phyloP scores from a whole-genome alignment of 2,329 filamentous ascomycete genomes.

The Penicillium sp. region DNA sequence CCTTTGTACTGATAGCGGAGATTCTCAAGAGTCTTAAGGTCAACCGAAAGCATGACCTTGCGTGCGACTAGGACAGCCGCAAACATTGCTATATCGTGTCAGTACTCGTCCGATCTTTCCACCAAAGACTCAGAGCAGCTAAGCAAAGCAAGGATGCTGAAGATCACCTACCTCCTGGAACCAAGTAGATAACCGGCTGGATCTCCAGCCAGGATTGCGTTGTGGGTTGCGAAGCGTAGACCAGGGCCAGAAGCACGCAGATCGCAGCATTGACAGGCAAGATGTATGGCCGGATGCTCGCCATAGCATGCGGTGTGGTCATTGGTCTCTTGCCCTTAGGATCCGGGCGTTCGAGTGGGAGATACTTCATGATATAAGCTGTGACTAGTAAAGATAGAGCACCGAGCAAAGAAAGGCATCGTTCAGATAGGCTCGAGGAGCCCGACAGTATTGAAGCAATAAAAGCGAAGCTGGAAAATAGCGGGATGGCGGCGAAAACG shows the following conservation, averaged over 20 bases:
- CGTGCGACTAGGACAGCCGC: constrained; percentile 25
- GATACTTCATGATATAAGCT: constrained; percentile 31
- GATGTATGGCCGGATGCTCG: constrained; percentile 15
- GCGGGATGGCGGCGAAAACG: too few relatives aligned
- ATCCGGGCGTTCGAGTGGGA: constrained; percentile 24
- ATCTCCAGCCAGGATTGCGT: constrained; percentile 14
- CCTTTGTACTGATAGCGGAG: constrained; percentile 38
- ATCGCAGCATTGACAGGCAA: constrained; percentile 23
- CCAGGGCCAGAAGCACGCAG: constrained; percentile 26
- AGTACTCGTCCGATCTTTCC: too few relatives aligned
- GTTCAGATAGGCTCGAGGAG: too few relatives aligned
- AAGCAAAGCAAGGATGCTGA: too few relatives aligned
- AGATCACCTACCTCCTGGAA: constrained; percentile 32
- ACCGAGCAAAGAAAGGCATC: constrained; percentile 29
- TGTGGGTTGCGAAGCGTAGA: constrained; percentile 21
- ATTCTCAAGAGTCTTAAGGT: constrained; percentile 31
- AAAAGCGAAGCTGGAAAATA: too few relatives aligned
- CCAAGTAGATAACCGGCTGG: constrained; percentile 26
- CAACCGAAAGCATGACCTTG: constrained; percentile 33
- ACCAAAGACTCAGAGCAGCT: too few relatives aligned
- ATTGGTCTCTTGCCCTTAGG: constrained; percentile 26
- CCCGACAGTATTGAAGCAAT: too few relatives aligned
- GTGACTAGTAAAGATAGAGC: constrained; percentile 20
- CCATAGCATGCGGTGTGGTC: constrained; percentile 13
- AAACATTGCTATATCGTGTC: constrained; percentile 31